phyloP scores from a whole-genome alignment of 2,329 filamentous ascomycete species.

The Ceratocystis diversiconidia region DNA sequence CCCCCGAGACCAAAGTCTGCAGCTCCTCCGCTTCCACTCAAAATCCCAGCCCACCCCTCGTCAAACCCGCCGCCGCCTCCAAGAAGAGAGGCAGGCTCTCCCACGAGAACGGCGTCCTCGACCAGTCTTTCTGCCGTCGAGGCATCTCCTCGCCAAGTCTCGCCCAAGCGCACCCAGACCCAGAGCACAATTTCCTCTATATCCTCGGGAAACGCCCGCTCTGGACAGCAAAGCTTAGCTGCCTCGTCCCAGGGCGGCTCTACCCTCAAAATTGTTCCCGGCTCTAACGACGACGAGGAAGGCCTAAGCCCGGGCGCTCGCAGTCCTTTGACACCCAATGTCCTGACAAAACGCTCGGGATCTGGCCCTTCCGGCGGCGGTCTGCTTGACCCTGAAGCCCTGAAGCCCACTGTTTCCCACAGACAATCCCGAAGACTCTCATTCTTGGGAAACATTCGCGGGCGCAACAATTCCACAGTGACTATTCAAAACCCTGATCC shows the following conservation, averaged over 20 bases:
- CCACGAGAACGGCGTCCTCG: slow-evolving; percentile 9
- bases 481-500: slow-evolving; percentile 19
- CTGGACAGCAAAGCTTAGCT: slow-evolving; percentile 1
- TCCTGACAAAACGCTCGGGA: slow-evolving; percentile 10
- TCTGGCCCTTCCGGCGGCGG: background rate
- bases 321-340: slow-evolving; percentile 11
- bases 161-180: slow-evolving; percentile 13
- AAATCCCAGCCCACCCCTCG: slow-evolving; percentile 4
- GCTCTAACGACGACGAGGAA: background rate
- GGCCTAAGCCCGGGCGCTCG: slow-evolving; percentile 1
- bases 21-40: slow-evolving; percentile 11
- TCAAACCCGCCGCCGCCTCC: slow-evolving; percentile 7
- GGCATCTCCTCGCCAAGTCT: slow-evolving; percentile 13
- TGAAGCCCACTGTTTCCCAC: slow-evolving; percentile 7
- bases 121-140: slow-evolving; percentile 9
- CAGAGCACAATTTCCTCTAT: slow-evolving; percentile 15
- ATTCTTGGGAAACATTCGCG: slow-evolving; percentile 14
- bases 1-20: slow-evolving; percentile 7
- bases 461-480: slow-evolving; percentile 10
- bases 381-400: slow-evolving; percentile 12
- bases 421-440: slow-evolving; percentile 14
- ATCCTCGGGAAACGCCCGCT: slow-evolving; percentile 5
- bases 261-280: slow-evolving; percentile 6
- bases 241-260: slow-evolving; percentile 6
- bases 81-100: slow-evolving; percentile 2